Base-by-base conservation (phyloP, 176 grass and related monocot species). In the Metroxylon sagu region DNA sequence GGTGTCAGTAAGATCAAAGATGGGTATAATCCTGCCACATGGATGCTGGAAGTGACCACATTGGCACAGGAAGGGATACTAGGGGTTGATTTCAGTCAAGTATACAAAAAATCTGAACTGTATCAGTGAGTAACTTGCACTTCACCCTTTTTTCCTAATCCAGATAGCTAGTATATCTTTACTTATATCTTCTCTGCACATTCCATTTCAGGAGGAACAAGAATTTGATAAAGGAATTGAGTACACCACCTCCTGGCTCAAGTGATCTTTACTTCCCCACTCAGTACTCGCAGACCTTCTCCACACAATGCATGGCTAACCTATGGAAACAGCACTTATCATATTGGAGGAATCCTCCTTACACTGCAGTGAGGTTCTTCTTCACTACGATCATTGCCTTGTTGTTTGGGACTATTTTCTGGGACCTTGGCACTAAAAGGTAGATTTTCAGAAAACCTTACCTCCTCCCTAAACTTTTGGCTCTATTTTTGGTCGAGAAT, bases 21-120 rank as follows among this genome's bases (percentile, higher is more conserved):
- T 5, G 83, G 83, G 5, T 85, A 85, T 62, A 85, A 85, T 72
- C 83, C 83, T 17, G 83, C 83, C 26, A 85, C 83, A 52, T 85
- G 83, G 83, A 85, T 85, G 83, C 71, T 85, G 68, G 83, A 85
- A 80, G 83, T 85, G 57, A 80, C 77, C 27, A 64, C 77, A n/a
- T 21, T 81, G 26, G 67, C 83, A 68, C 83, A 85, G 56, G 83
- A 85, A 71, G 77, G 77, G 29, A 53, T 64, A 68, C 61, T 77
- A 23, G 83, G 77, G 18, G 57, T 77, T 4, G 62, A 75, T 19
- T 85, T 85, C 48, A 48, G 72, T 28, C 68, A 85, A 30, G 25
- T 49, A 51, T 81, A 85, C 56, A 75, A 71, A 69, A 81, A 77
- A 31, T 85, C 83, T 52, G 77, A 85, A 16, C 83, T 85, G 25